Percentiles rank a stretch among this genome's conserved stretches.
These are phyloP conservation scores for Coemansia sp. DNA, from an alignment of 192 early-diverging fungal genomes.

Conservation along the genomic window DNA sequence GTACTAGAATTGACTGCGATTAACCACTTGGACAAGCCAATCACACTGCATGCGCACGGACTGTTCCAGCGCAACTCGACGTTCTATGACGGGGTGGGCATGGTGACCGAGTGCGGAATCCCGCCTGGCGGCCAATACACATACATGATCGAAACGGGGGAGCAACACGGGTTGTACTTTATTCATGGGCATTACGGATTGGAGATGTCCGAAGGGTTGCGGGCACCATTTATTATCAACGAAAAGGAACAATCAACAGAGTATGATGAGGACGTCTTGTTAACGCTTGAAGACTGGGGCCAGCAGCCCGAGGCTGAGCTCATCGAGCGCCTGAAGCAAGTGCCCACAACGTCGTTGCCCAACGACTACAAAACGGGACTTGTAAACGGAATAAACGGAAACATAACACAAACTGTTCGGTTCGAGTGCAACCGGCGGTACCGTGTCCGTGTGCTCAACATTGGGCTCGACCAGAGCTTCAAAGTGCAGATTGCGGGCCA, in stretches of 20 bases:
- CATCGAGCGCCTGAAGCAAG: neutral
- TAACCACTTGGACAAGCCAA: slow-evolving; percentile 56
- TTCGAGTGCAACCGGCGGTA: neutral
- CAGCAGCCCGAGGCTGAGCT: slow-evolving; percentile 11
- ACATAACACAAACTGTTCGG: neutral
- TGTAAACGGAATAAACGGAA: slow-evolving; percentile 2
- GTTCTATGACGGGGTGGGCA: slow-evolving; percentile 65
- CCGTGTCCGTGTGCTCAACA: slow-evolving; percentile 78
- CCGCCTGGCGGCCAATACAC: slow-evolving; percentile 61
- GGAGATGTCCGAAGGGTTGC: slow-evolving; percentile 78
- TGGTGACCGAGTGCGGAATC: slow-evolving; percentile 71
- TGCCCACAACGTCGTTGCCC: neutral
- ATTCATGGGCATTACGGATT: slow-evolving; percentile 64
- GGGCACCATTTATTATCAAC: slow-evolving; percentile 65
- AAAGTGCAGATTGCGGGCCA: slow-evolving; percentile 71
- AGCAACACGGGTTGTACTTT: slow-evolving; percentile 73
- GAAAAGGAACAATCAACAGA: slow-evolving; percentile 24
- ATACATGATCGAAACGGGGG: slow-evolving; percentile 55
- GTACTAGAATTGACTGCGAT: slow-evolving; percentile 20
- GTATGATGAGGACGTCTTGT: slow-evolving; percentile 63
- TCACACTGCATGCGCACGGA: slow-evolving; percentile 72
- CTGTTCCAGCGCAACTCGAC: slow-evolving; percentile 65
- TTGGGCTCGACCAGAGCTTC: slow-evolving; percentile 67
- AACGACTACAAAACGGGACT: neutral
- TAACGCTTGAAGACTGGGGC: slow-evolving; percentile 67